A percentile compares a stretch with the other conserved stretches of the same genome.
Conservation (phyloP, 495 filamentous ascomycete genomes). For the Hypoxylon intermedium region DNA sequence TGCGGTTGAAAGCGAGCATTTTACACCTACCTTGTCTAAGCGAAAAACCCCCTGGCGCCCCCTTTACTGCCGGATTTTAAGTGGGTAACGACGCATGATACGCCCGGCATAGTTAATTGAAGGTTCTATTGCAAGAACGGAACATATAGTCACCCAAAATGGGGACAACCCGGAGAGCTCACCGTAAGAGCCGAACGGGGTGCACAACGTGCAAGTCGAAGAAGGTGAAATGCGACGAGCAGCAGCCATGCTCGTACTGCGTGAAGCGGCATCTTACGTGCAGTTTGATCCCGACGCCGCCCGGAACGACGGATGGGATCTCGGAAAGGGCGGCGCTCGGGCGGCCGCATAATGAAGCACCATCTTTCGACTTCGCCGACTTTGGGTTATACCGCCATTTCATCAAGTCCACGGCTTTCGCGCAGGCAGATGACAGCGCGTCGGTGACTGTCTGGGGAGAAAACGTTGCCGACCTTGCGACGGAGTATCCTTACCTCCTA, state of each 20-base stretch:
- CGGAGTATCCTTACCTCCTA: constrained; percentile 32
- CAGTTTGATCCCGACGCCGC: constrained; percentile 11
- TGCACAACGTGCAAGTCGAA: constrained; percentile 53
- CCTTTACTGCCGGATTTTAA: too few species aligned
- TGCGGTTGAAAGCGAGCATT: too few species aligned
- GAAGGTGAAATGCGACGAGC: constrained; percentile 53
- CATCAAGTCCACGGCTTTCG: constrained; percentile 13
- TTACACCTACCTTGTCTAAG: too few species aligned
- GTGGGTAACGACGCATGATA: too few species aligned
- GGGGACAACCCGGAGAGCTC: constrained; percentile 18
- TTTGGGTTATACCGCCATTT: constrained; percentile 29
- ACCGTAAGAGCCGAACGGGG: constrained; percentile 27
- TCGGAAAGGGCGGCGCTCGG: background rate
- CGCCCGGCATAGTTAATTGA: too few species aligned
- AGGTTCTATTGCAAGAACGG: too few species aligned
- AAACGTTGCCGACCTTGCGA: constrained; percentile 26
- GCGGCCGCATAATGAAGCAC: constrained; percentile 7
- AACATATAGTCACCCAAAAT: constrained; percentile 5
- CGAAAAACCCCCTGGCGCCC: too few species aligned
- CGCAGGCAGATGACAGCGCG: constrained; percentile 24
- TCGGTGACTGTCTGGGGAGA: constrained; percentile 24
- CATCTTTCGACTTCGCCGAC: constrained; percentile 18
- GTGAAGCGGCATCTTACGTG: constrained; percentile 29
- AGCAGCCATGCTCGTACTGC: constrained; percentile 47
- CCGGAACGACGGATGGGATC: background rate